Evolutionary conservation across 1,284 basidiomycete species (phyloP).

Genomic region (Apiotrichum gamsii): DNA sequence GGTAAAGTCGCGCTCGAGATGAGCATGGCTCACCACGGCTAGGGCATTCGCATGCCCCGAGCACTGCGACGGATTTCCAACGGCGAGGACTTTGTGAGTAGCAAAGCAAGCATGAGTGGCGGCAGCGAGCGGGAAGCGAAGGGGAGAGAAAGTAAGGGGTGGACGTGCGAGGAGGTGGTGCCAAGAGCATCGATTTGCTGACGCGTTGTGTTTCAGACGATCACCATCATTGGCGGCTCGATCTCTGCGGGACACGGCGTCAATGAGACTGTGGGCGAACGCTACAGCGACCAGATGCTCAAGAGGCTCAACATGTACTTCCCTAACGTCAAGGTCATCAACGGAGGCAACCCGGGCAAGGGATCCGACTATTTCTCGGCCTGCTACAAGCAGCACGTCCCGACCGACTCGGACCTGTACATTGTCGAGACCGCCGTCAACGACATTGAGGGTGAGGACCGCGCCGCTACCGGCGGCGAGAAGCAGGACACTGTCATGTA

Average conservation of each 20-base stretch:
- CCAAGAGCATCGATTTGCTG: too few species aligned
- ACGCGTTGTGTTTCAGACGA: too few species aligned
- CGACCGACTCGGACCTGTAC: slow-evolving; percentile 2
- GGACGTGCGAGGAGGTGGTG: too few species aligned
- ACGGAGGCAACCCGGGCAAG: background rate
- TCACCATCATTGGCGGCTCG: slow-evolving; percentile 4
- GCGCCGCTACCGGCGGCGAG: background rate
- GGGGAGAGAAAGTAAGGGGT: too few species aligned
- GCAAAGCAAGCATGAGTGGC: too few species aligned
- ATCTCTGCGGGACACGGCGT: slow-evolving; percentile 3
- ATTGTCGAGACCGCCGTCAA: slow-evolving; percentile 8
- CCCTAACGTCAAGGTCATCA: slow-evolving; percentile 1
- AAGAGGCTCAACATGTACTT: background rate
- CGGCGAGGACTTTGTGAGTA: background rate
- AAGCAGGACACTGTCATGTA: background rate
- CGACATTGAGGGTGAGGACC: slow-evolving; percentile 1
- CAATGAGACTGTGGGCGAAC: background rate
- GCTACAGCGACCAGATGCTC: background rate
- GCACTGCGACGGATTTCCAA: background rate
- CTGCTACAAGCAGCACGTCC: slow-evolving; percentile 5
- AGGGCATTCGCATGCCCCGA: slow-evolving; percentile 1
- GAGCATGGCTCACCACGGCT: slow-evolving; percentile 4
- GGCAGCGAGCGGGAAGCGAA: too few species aligned
- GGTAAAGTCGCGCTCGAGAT: slow-evolving; percentile 3
- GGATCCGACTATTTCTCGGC: slow-evolving; percentile 8